Evolutionary conservation across 352 stramenopile species (phyloP).

Genomic region (Blastocystis sp.): DNA sequence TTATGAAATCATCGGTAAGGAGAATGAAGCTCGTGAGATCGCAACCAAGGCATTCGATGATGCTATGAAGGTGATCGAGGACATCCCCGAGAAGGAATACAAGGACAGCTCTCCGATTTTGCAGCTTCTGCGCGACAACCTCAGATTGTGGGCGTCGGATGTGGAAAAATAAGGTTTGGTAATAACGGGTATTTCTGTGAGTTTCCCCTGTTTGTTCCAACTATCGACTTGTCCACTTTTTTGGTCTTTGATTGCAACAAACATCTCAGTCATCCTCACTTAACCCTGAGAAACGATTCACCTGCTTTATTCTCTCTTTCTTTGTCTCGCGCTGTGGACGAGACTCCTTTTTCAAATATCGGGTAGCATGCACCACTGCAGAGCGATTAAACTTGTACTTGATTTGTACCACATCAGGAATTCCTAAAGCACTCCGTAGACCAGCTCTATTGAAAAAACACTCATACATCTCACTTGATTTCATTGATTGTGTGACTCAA

Average conservation of each 20-base stretch:
- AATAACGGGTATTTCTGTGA: background rate
- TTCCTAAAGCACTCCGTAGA: background rate
- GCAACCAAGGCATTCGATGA: slow-evolving; percentile 65
- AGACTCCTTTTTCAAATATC: background rate
- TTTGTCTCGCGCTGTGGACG: background rate
- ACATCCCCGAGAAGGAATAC: slow-evolving; percentile 64
- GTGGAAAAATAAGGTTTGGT: slow-evolving; percentile 1
- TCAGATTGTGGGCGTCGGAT: slow-evolving; percentile 64
- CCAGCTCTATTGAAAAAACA: background rate
- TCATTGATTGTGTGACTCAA: background rate
- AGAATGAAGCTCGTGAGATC: slow-evolving; percentile 66
- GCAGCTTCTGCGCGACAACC: slow-evolving; percentile 65
- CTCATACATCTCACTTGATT: background rate
- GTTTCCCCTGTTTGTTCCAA: background rate
- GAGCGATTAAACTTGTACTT: background rate
- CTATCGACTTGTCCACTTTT: background rate
- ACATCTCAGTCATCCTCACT: background rate
- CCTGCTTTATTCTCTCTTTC: background rate
- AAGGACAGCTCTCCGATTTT: slow-evolving; percentile 64
- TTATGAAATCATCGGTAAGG: slow-evolving; percentile 97
- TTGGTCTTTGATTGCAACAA: background rate
- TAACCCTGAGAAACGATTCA: slow-evolving; percentile 17
- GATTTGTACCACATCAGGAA: background rate
- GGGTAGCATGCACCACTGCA: background rate
- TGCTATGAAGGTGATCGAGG: slow-evolving; percentile 64